phyloP scores from a whole-genome alignment of 495 filamentous ascomycete species.

The Neurospora sp. region DNA sequence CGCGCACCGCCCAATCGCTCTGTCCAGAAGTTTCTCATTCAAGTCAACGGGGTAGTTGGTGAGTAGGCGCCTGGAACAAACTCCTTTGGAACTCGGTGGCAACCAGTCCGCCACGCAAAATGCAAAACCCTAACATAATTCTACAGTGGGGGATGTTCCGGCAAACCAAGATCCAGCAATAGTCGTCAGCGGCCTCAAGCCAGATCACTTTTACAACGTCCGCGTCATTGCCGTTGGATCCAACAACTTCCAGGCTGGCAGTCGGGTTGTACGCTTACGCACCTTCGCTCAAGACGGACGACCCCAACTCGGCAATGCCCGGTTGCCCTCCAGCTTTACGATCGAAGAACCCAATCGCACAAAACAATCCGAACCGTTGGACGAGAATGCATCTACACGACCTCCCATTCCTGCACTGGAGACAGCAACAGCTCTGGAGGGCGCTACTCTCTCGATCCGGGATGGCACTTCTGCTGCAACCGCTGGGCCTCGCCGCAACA shows the following conservation, averaged over 20 bases:
- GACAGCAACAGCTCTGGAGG: constrained; percentile 42
- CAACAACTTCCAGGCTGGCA: constrained; percentile 84
- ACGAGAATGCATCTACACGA: constrained; percentile 30
- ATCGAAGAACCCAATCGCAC: constrained; percentile 35
- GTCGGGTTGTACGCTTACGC: constrained; percentile 70
- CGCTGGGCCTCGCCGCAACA: constrained; percentile 51
- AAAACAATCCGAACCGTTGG: constrained; percentile 23
- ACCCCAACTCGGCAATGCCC: constrained; percentile 45
- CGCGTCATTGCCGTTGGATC: constrained; percentile 82
- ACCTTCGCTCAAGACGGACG: constrained; percentile 48
- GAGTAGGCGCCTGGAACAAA: constrained; percentile 17
- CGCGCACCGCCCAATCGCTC: constrained; percentile 65
- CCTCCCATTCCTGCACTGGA: constrained; percentile 40
- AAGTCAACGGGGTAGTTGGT: constrained; percentile 90
- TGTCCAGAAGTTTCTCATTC: constrained; percentile 78
- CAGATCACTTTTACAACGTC: constrained; percentile 82
- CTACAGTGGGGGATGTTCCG: constrained; percentile 72
- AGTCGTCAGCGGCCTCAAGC: constrained; percentile 73
- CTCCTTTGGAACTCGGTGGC: background rate
- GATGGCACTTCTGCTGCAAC: constrained; percentile 49
- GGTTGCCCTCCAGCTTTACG: constrained; percentile 42
- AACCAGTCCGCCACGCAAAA: background rate
- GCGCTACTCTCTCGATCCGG: constrained; percentile 45
- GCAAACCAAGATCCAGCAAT: constrained; percentile 76
- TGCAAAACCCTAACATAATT: constrained; percentile 6